Base-by-base conservation (phyloP, 805 yeast species). In the Hanseniaspora valbyensis region DNA sequence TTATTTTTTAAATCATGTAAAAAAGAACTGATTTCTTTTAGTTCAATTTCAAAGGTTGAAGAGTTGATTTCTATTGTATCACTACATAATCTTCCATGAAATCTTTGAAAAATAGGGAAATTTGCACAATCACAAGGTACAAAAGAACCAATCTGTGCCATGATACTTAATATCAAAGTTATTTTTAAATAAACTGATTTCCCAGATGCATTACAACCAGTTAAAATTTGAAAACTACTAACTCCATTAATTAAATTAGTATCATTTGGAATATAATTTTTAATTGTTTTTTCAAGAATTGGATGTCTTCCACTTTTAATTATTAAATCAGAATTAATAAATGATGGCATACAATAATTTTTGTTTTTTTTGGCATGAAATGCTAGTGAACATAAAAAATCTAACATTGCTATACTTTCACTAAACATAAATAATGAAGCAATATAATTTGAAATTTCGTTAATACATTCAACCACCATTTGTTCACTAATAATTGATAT, bases 151-250 rank as follows among this genome's bases (percentile, higher is more conserved):
- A 77, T 71, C 57, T 80, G 84, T 0, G 78, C 74, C 71, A 79
- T 66, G 6, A 78, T 68, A 2, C 66, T 65, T 9, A 75, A 55
- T 6, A 76, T 55, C 0, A 78, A 76, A 7, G 75, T 66, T 55
- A 76, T 80, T 45, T 72, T 71, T 37, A 78, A 68, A 53, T 74
- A 75, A 4, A 77, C 73, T 0, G 82, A 77, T 56, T 78, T 78
- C 2, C 83, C 83, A 44, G 81, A 78, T 80, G 76, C 75, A 54
- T 78, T 78, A 2, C 78, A 75, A 0, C 83, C 82, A 0, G 81
- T 77, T 4, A 78, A 67, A 1, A 78, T 67, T 50, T 73, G 75
- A 8, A 74, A 57, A 26, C 70, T 56, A 2, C 76, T 71, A 7
- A 65, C 59, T 9, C 62, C 65, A 61, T n/a, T n/a, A n/a, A n/a